Evolutionary conservation across 257 asterid genomes (phyloP).

Genomic region (Nicotiana tomentosiformis): DNA sequence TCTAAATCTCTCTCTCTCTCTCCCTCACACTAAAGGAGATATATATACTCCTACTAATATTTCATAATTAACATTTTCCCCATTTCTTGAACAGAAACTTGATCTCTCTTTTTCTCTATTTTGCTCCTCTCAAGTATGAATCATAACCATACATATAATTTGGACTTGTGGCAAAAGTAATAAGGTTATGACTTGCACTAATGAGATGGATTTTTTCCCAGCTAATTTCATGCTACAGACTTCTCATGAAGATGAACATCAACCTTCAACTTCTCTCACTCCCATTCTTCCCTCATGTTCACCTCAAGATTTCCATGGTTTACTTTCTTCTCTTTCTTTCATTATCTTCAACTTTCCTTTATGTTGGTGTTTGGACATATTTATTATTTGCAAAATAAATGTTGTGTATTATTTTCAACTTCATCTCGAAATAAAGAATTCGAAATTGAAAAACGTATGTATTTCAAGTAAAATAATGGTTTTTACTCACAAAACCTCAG

Average conservation of each 20-base stretch:
- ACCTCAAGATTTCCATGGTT: constrained; percentile 39
- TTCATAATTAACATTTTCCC: background rate
- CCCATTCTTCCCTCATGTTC: constrained; percentile 28
- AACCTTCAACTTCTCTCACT: constrained; percentile 35
- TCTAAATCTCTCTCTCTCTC: constrained; percentile 7
- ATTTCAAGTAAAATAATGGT: background rate
- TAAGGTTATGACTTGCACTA: constrained; percentile 39
- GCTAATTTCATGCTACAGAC: constrained; percentile 78
- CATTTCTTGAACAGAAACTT: background rate
- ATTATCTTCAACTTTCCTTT: background rate
- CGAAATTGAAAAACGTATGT: background rate
- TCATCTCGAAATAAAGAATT: background rate
- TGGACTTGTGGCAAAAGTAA: constrained; percentile 13
- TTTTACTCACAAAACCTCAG: background rate
- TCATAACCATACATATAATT: constrained; percentile 16
- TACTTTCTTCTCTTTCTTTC: constrained; percentile 1
- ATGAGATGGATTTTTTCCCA: constrained; percentile 70
- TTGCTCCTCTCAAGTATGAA: constrained; percentile 17
- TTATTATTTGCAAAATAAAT: background rate
- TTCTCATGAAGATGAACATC: constrained; percentile 42
- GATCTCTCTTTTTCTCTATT: background rate
- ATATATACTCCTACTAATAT: constrained; percentile 10
- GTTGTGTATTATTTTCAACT: background rate
- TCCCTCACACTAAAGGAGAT: constrained; percentile 12
- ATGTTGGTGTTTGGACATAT: background rate